A percentile compares a stretch with the other conserved stretches of the same genome.
Conservation (phyloP, 2,329 filamentous ascomycete species). For the Thermothelomyces thermophilus region DNA sequence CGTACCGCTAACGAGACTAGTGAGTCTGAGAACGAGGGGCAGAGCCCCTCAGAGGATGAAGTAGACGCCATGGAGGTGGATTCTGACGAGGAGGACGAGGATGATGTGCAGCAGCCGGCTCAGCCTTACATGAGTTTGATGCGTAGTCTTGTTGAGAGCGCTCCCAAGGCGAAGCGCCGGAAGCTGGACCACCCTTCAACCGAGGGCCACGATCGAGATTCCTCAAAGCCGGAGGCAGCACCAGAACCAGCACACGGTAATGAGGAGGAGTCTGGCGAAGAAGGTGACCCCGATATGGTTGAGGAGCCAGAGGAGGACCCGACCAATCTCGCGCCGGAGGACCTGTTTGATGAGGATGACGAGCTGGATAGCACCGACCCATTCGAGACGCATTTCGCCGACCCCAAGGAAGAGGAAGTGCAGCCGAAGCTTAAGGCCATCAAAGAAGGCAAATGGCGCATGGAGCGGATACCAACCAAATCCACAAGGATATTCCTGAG, state of each 20-base stretch:
- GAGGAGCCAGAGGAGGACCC: slow-evolving; percentile 40
- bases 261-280: slow-evolving; percentile 31
- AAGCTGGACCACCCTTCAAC: slow-evolving; percentile 42
- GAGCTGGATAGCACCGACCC: slow-evolving; percentile 53
- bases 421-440: slow-evolving; percentile 46
- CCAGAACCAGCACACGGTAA: slow-evolving; percentile 26
- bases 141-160: slow-evolving; percentile 45
- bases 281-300: slow-evolving; percentile 37
- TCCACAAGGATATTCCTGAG: slow-evolving; percentile 43
- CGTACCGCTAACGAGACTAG: slow-evolving; percentile 15
- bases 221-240: not conserved
- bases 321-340: slow-evolving; percentile 31
- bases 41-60: slow-evolving; percentile 19
- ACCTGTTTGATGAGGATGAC: slow-evolving; percentile 40
- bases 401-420: slow-evolving; percentile 56
- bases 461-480: slow-evolving; percentile 40
- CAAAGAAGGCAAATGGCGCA: slow-evolving; percentile 45
- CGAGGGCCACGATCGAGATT: slow-evolving; percentile 11
- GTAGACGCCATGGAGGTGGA: slow-evolving; percentile 33
- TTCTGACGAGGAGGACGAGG: slow-evolving; percentile 43
- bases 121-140: slow-evolving; percentile 53
- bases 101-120: slow-evolving; percentile 34
- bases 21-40: slow-evolving; percentile 17
- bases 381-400: slow-evolving; percentile 74
- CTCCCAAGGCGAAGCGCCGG: slow-evolving; percentile 46